Evolutionary conservation across 495 filamentous ascomycete genomes (phyloP), one percentile per base, ranked within the genome.

Genomic region (Hamigera avellanea): DNA sequence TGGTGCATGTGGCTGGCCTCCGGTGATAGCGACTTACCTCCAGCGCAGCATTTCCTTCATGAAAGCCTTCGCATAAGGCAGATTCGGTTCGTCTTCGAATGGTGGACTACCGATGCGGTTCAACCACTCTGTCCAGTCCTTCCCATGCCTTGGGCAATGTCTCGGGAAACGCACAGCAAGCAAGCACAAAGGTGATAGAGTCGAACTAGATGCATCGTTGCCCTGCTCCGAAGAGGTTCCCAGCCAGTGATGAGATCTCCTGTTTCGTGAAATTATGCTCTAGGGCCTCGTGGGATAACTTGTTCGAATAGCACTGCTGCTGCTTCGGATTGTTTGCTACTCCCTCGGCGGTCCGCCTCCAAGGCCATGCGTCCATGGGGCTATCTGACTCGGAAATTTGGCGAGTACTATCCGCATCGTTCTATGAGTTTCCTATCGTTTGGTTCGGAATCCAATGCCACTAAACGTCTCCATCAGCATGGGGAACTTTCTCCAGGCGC

Each of bases 401-500:
- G 56, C 59, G n/a, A 68, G 56, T 25, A 70, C 67, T 59, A 23
- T 23, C 21, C 21, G 21, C 21, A 23, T 23, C 5, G 4, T 23
- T 5, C 21, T 9, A 23, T 23, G 21, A 5, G n/a, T n/a, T n/a
- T n/a, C n/a, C n/a, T n/a, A n/a, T n/a, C n/a, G n/a, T n/a, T n/a
- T n/a, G n/a, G n/a, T n/a, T n/a, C n/a, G n/a, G n/a, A n/a, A n/a
- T n/a, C n/a, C n/a, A n/a, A n/a, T n/a, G n/a, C 28, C 52, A 59
- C 53, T 54, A 27, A 76, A 78, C 0, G 72, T 75, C 45, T 76
- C 72, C 43, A 76, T 62, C 13, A 76, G 41, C 73, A 78, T 78
- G 3, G 73, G 74, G 36, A 76, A 76, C 0, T 48, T 63, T 42
- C 73, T 78, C 12, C 73, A 1, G 74, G 74, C 14, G 59, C 57